phyloP scores from a whole-genome alignment of 169 alveolate species.

The Babesia bovis region DNA sequence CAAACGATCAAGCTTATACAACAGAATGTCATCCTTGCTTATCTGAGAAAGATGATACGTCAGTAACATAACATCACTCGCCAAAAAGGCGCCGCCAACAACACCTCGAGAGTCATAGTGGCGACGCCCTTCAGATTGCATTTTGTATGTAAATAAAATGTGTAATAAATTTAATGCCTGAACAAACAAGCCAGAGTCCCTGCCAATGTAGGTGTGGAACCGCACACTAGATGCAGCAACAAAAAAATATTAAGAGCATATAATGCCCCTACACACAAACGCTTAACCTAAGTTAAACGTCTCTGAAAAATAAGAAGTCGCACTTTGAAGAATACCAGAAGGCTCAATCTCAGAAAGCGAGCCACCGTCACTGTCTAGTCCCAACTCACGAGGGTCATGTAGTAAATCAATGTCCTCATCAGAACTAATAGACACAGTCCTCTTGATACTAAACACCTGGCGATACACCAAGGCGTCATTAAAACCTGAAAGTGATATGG shows the following conservation, averaged over 20 bases:
- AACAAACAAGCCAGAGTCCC: neutral
- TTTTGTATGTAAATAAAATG: neutral
- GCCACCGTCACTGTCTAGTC: constrained; percentile 13
- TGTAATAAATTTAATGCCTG: constrained; percentile 1
- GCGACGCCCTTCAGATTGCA: neutral
- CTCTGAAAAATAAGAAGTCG: constrained; percentile 44
- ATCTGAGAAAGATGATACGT: constrained; percentile 38
- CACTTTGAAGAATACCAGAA: constrained; percentile 41
- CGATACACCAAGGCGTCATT: neutral
- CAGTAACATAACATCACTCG: constrained; percentile 36
- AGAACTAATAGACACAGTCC: neutral
- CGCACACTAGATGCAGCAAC: constrained; percentile 20
- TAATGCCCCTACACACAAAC: neutral
- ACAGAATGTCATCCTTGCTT: constrained; percentile 30
- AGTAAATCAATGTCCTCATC: neutral
- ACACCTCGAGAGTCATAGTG: neutral
- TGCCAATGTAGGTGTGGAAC: constrained; percentile 10
- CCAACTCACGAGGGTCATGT: constrained; percentile 16
- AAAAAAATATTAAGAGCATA: neutral
- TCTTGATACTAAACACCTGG: neutral
- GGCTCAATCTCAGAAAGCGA: constrained; percentile 27
- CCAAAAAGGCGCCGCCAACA: constrained; percentile 41
- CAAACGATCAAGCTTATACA: constrained; percentile 29
- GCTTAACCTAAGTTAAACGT: constrained; percentile 23
- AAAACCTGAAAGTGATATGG: constrained; percentile 7